phyloP scores from a whole-genome alignment of 2,329 filamentous ascomycete species.

The Chaetomium sp. region DNA sequence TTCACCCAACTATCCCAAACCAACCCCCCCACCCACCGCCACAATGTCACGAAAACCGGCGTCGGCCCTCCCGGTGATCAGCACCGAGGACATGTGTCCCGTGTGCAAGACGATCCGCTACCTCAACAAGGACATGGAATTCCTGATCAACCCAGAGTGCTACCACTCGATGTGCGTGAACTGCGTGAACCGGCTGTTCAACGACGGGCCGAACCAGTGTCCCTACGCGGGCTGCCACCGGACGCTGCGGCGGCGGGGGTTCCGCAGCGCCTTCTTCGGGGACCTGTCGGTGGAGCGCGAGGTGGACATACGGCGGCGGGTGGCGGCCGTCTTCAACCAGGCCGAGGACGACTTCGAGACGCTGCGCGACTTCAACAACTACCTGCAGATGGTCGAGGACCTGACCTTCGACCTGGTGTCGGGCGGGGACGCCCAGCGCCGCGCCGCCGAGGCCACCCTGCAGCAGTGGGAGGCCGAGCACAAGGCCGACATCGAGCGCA shows the following conservation, averaged over 20 bases:
- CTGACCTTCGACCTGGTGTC: conserved; percentile 86
- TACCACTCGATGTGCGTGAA: conserved; percentile 99
- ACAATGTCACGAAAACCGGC: conserved; percentile 45
- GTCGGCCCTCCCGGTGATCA: conserved; percentile 27
- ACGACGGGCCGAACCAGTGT: conserved; percentile 86
- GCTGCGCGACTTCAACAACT: conserved; percentile 84
- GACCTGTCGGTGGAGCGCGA: conserved; percentile 88
- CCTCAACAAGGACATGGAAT: conserved; percentile 89
- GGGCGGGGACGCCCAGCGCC: conserved; percentile 62
- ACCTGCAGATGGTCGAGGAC: conserved; percentile 88
- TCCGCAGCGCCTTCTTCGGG: conserved; percentile 85
- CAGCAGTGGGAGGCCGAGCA: conserved; percentile 74
- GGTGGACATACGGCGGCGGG: conserved; percentile 83
- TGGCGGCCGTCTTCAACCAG: conserved; percentile 82
- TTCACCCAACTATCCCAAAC: neutral
- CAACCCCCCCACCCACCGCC: neutral
- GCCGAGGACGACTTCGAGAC: conserved; percentile 88
- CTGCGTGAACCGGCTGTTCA: conserved; percentile 93
- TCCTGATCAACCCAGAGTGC: conserved; percentile 97
- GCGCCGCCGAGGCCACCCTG: conserved; percentile 52
- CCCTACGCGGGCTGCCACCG: conserved; percentile 86
- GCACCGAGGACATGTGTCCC: conserved; percentile 76
- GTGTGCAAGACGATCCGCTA: conserved; percentile 97
- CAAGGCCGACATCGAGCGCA: conserved; percentile 66
- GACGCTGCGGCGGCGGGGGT: conserved; percentile 81